These are phyloP conservation scores for Aspergillus bertholletiae DNA, from an alignment of 495 filamentous ascomycete species.

Conservation along the genomic window DNA sequence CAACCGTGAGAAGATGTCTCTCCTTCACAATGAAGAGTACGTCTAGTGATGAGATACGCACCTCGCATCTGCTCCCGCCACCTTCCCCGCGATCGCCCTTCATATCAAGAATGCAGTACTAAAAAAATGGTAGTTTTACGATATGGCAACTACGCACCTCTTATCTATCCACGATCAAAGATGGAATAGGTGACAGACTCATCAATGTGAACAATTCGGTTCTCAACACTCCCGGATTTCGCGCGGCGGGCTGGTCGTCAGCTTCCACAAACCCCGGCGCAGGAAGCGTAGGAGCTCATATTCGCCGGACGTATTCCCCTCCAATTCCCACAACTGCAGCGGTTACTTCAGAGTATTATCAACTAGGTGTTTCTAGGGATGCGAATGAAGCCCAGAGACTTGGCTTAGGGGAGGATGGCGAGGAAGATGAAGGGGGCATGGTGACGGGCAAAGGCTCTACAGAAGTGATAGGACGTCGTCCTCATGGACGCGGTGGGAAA, in stretches of 20 bases:
- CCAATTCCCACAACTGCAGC: constrained; percentile 81
- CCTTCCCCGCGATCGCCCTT: background rate
- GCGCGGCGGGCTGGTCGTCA: constrained; percentile 86
- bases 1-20: constrained; percentile 61
- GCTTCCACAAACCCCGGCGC: constrained; percentile 48
- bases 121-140: constrained; percentile 62
- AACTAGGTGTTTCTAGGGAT: constrained; percentile 29
- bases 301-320: constrained; percentile 91
- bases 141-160: constrained; percentile 90
- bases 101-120: constrained; percentile 9
- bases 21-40: constrained; percentile 96
- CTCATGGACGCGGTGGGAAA: constrained; percentile 47
- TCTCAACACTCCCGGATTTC: constrained; percentile 92
- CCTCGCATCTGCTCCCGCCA: background rate
- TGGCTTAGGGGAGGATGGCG: constrained; percentile 61
- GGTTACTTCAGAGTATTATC: constrained; percentile 78
- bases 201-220: constrained; percentile 89
- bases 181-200: constrained; percentile 92
- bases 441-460: constrained; percentile 72
- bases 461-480: constrained; percentile 68
- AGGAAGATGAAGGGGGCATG: constrained; percentile 78
- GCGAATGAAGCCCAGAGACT: constrained; percentile 25
- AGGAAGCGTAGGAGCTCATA: constrained; percentile 49
- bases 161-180: constrained; percentile 85
- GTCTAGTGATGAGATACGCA: constrained; percentile 26